Evolutionary conservation across 2,329 filamentous ascomycete genomes (phyloP).

Genomic region (Colletotrichum costaricense): DNA sequence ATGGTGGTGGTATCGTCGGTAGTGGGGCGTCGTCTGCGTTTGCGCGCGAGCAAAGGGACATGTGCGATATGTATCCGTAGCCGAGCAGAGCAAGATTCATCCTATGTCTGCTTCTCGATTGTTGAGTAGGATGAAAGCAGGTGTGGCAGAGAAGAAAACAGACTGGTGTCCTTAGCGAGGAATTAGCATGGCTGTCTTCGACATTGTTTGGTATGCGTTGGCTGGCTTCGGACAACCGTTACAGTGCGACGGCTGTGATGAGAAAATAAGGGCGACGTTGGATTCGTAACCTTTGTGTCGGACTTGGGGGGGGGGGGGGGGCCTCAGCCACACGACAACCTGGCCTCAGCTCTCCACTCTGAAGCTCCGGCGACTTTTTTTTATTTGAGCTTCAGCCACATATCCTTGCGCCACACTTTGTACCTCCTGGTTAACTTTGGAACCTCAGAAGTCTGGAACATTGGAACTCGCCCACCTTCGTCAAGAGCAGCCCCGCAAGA

Average conservation of each 20-base stretch:
- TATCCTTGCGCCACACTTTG: not conserved
- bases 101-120: not conserved
- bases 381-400: constrained; percentile 12
- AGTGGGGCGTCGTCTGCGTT: constrained; percentile 6
- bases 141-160: not conserved
- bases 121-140: not conserved
- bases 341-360: not conserved
- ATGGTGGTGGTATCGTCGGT: not conserved
- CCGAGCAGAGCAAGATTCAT: constrained; percentile 6
- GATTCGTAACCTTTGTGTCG: constrained; percentile 12
- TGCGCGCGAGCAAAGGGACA: constrained; percentile 17
- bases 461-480: not conserved
- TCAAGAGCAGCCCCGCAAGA: not conserved
- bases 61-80: constrained; percentile 13
- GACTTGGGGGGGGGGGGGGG: not conserved
- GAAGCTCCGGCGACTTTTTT: constrained; percentile 10
- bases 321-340: constrained; percentile 20
- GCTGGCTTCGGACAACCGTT: constrained; percentile 18
- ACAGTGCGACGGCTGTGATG: constrained; percentile 6
- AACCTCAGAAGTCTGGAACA: not conserved
- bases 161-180: constrained; percentile 9
- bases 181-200: constrained; percentile 12
- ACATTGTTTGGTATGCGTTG: constrained; percentile 26
- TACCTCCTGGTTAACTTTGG: not conserved
- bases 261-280: not conserved